Conservation (phyloP, 2,329 filamentous ascomycete species). For the Beauveria bassiana region DNA sequence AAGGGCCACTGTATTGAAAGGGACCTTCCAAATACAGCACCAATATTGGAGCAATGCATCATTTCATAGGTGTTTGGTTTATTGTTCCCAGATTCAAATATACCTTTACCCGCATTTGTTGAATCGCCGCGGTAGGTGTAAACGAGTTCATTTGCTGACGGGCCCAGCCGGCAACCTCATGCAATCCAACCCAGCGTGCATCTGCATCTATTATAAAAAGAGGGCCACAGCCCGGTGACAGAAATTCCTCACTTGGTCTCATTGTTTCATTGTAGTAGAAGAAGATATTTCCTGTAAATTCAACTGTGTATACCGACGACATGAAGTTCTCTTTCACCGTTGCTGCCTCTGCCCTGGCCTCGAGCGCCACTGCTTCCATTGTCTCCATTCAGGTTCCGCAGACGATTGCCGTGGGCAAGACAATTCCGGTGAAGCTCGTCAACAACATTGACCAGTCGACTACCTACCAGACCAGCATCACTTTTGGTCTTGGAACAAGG, state of each 20-base stretch:
- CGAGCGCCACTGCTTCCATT: neutral
- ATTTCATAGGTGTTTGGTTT: neutral
- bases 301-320: neutral
- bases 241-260: neutral
- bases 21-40: neutral
- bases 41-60: neutral
- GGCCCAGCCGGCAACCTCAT: neutral
- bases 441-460: slow-evolving; percentile 8
- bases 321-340: neutral
- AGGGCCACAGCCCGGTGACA: neutral
- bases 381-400: neutral
- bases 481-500: neutral
- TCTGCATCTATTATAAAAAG: neutral
- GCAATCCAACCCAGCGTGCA: neutral
- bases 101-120: neutral
- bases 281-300: too few species aligned
- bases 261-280: too few species aligned
- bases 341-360: neutral
- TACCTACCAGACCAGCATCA: neutral
- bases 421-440: neutral
- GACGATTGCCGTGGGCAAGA: neutral
- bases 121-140: too few species aligned
- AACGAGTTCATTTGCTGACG: too few species aligned
- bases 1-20: neutral
- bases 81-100: neutral